These are phyloP conservation scores for Theobroma grandiflorum DNA, from an alignment of 441 rosid genomes.

Conservation along the genomic window DNA sequence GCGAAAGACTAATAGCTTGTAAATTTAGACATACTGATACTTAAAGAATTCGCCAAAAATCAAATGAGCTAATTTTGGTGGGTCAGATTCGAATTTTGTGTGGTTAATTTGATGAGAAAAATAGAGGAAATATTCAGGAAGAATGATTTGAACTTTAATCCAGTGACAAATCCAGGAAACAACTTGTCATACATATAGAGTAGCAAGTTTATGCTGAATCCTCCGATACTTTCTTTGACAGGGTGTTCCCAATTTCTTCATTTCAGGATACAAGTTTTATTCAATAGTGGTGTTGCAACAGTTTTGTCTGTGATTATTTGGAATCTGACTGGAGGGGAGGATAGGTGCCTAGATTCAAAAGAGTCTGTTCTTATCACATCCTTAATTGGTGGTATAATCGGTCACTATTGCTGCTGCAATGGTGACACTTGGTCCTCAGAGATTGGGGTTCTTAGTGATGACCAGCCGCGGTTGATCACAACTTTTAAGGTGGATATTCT, in stretches of 20 bases:
- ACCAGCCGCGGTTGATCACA: slow-evolving; percentile 89
- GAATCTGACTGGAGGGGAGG: slow-evolving; percentile 66
- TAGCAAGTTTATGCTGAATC: background rate
- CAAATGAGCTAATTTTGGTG: background rate
- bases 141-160: slow-evolving; percentile 3
- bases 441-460: slow-evolving; percentile 88
- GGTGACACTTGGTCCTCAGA: slow-evolving; percentile 98
- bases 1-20: background rate
- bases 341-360: slow-evolving; percentile 71
- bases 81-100: background rate
- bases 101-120: background rate
- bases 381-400: slow-evolving; percentile 83
- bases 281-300: slow-evolving; percentile 73
- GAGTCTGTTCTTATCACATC: slow-evolving; percentile 59
- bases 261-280: slow-evolving; percentile 84
- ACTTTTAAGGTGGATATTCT: slow-evolving; percentile 71
- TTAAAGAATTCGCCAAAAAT: background rate
- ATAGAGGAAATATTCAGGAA: background rate
- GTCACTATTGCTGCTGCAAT: slow-evolving; percentile 87
- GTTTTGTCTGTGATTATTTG: slow-evolving; percentile 55
- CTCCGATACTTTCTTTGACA: slow-evolving; percentile 27
- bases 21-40: background rate
- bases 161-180: background rate
- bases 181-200: background rate
- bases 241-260: slow-evolving; percentile 29